Evolutionary conservation across 768 basidiomycete species (phyloP).

Genomic region (Trametes sanguinea): DNA sequence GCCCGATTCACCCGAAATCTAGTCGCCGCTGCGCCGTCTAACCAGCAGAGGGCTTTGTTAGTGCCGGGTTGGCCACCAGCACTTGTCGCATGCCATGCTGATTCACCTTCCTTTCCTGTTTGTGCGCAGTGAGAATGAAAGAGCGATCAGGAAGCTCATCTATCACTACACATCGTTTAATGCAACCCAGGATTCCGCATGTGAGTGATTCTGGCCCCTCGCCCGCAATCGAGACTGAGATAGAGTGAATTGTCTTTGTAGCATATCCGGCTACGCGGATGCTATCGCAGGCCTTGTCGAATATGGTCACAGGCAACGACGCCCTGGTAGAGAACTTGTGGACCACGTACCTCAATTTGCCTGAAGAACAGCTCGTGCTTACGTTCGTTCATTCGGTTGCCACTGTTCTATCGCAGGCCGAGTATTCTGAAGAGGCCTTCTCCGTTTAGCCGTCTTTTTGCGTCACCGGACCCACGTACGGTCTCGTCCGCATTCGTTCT

Average conservation of each 20-base stretch:
- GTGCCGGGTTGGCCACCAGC: conserved; percentile 32
- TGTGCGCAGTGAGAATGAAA: conserved; percentile 63
- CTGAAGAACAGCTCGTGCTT: conserved; percentile 74
- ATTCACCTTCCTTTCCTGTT: not conserved
- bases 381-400: conserved; percentile 50
- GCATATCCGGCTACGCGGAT: conserved; percentile 65
- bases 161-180: conserved; percentile 79
- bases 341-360: conserved; percentile 63
- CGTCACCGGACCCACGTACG: conserved; percentile 63
- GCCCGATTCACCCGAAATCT: conserved; percentile 85
- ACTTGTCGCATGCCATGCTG: not conserved
- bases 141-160: conserved; percentile 63
- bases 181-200: conserved; percentile 58
- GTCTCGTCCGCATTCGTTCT: conserved; percentile 67
- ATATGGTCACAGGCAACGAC: conserved; percentile 78
- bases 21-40: conserved; percentile 70
- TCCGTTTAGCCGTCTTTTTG: conserved; percentile 46
- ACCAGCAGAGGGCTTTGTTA: conserved; percentile 76
- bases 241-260: conserved; percentile 31
- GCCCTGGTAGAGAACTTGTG: conserved; percentile 57
- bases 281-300: conserved; percentile 78
- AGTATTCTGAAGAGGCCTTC: not conserved
- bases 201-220: conserved; percentile 37
- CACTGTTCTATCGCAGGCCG: not conserved
- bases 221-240: not conserved